Evolutionary conservation across 352 stramenopile species (phyloP), one percentile per base, ranked within the genome.

Genomic region (Phytophthora melonis): DNA sequence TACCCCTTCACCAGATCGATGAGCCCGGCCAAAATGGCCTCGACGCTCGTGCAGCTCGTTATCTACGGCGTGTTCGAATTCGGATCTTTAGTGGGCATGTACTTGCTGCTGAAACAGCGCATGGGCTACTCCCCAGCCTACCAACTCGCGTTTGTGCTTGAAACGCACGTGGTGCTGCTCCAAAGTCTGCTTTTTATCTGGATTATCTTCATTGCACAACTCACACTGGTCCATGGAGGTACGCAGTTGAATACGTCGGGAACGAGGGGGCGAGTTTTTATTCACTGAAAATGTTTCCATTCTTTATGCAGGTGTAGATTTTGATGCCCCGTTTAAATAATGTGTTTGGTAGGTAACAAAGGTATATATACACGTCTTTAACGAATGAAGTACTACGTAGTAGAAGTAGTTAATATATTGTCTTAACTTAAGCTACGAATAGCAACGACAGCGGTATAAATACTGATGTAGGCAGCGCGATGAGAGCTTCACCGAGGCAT

Each of bases 71-170:
- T 36, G 2, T 58, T 75, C 1, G 69, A 72, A 16, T 68, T 68
- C 43, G 11, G 41, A 9, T 76, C 69, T 8, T 76, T 76, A 16
- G 19, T 58, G 1, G 57, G 27, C 6, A 14, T 72, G 14, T 36
- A 72, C 18, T 2, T 69, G 3, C 36, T 71, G 13, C 45, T 82
- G 9, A 64, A 70, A 25, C 36, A 59, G 4, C 59, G 53, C 45
- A 68, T 86, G 21, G 68, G 61, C 3, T 79, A 72, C 43, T 72
- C 66, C 5, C 63, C 69, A 6, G 9, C 74, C 2, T 79, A 82
- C 39, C 64, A 78, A 32, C 52, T 88, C 7, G 79, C 73, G 1
- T 86, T 88, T 55, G 79, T 88, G 23, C 70, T 88, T 0, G 79
- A 88, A 70, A 81, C 50, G 0, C 74, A 86, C 11, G 32, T 23